Evolutionary conservation across 2,329 filamentous ascomycete species (phyloP), one percentile per base, ranked within the genome.

Genomic region (Colletotrichum paranaense): DNA sequence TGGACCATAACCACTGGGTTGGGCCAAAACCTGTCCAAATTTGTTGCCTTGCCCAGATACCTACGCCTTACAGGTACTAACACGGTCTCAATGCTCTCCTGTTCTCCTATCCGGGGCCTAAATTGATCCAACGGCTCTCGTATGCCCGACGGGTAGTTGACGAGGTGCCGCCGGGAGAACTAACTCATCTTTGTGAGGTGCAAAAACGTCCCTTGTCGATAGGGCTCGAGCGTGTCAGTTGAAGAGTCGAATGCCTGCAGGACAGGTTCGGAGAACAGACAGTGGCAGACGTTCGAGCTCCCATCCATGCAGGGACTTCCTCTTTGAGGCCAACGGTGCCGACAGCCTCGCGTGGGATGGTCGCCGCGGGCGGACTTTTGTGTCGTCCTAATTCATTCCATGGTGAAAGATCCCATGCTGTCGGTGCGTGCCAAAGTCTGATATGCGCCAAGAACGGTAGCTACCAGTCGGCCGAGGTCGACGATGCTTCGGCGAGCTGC

Each of bases 301-400:
- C 19, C 28, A 26, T 55, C 16, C 60, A 73, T 73, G 71, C 71
- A 73, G 71, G 71, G 71, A 73, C 71, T 73, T 71, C 60, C 67
- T 70, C 67, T 56, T 57, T 53, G 16, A 38, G 42, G 55, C 38
- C 46, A 57, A 57, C 60, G 67, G 49, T 30, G 58, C 59, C 59
- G 46, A 46, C 38, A 59, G 55, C 58, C 59, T 70, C 42, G 58
- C 49, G 42, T 53, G 58, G 58, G 52, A 56, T 57, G 46, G 65
- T 59, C 56, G 35, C 35, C 28, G 62, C 70, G 70, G 60, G 52
- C 67, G 70, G 70, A 65, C 71, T 65, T 56, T 66, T 60, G 62
- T 73, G 60, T 73, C 71, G 57, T 73, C 71, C 56, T 62, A 70
- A 73, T 32, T 62, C 24, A 60, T 46, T 52, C 28, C 67, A 62